These are phyloP conservation scores for Tubosaeta sp. DNA, from an alignment of 768 basidiomycete species.

Conservation along the genomic window DNA sequence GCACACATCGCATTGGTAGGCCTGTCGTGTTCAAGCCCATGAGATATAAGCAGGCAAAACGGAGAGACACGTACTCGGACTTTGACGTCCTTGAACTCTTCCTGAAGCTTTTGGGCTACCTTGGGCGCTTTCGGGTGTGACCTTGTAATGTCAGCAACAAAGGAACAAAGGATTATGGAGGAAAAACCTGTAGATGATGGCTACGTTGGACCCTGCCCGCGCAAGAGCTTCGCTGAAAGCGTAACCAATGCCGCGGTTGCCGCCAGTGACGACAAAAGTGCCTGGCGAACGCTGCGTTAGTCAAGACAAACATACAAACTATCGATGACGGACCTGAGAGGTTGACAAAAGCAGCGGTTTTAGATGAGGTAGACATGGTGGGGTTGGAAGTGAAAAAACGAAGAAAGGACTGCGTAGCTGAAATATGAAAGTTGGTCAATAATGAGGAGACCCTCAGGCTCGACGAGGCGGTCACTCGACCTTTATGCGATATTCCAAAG, in stretches of 20 bases:
- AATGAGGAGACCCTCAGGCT: neutral
- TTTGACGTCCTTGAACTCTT: slow-evolving; percentile 42
- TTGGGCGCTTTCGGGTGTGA: slow-evolving; percentile 43
- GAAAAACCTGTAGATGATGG: slow-evolving; percentile 53
- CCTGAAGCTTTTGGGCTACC: slow-evolving; percentile 43
- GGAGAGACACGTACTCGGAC: slow-evolving; percentile 27
- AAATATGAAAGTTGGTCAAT: neutral
- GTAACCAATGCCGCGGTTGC: slow-evolving; percentile 57
- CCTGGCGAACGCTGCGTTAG: slow-evolving; percentile 26
- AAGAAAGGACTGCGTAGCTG: slow-evolving; percentile 5
- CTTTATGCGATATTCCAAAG: slow-evolving; percentile 9
- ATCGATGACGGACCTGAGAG: slow-evolving; percentile 26
- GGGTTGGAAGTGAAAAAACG: neutral
- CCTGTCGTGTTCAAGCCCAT: slow-evolving; percentile 29
- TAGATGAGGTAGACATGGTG: slow-evolving; percentile 4
- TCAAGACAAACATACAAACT: neutral
- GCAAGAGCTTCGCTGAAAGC: slow-evolving; percentile 52
- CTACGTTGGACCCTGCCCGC: slow-evolving; percentile 52
- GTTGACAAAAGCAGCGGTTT: slow-evolving; percentile 8
- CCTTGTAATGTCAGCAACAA: slow-evolving; percentile 27
- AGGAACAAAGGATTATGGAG: neutral
- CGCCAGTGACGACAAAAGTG: slow-evolving; percentile 56
- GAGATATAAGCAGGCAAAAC: neutral
- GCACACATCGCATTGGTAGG: slow-evolving; percentile 60
- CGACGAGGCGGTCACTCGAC: neutral